Base-by-base conservation (phyloP, 768 basidiomycete genomes). In the Boletellus emodensis region DNA sequence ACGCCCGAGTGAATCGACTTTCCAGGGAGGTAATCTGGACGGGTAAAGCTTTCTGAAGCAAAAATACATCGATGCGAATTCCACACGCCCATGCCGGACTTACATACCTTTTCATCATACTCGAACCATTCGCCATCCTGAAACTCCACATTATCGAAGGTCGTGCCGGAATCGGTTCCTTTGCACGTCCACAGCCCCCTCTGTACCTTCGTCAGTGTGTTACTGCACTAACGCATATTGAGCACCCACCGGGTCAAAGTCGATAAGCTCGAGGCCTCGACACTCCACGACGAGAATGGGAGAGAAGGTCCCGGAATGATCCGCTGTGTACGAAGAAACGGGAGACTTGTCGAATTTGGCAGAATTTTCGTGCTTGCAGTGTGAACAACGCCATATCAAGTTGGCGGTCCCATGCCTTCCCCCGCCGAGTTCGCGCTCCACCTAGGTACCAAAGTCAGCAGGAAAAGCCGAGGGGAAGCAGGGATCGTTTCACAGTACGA, bases 91-190 rank as follows among this genome's bases (percentile, higher is more conserved):
- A 26, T 30, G 32, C 24, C 12, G 26, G 15, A 18, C 17, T 15
- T 33, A 43, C 50, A 39, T 53, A 85, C 92, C 79, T 93, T 91
- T 66, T 95, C 92, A 57, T 95, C 92, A 57, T 95, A 95, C 59
- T 94, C 92, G 12, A 75, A 80, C 93, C 93, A 95, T 51, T 66
- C 64, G 64, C 84, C 82, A 0, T 61, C 47, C 26, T 49, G 32
- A 43, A 63, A 71, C 30, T 85, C 82, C n/a, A 90, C 75, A 3
- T 90, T 81, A 9, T 70, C 42, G 61, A 94, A 94, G 4, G 64
- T 48, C 0, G 78, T 78, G 6, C 79, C 78, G 1, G 74, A 75
- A 35, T 75, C 78, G 4, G 63, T 64, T 7, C 93, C 92, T 38
- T 74, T 73, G 57, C 88, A 90, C 60, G 76, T 81, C 92, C 92